Base-by-base conservation (phyloP, 768 basidiomycete genomes). In the Mycena galericulata region DNA sequence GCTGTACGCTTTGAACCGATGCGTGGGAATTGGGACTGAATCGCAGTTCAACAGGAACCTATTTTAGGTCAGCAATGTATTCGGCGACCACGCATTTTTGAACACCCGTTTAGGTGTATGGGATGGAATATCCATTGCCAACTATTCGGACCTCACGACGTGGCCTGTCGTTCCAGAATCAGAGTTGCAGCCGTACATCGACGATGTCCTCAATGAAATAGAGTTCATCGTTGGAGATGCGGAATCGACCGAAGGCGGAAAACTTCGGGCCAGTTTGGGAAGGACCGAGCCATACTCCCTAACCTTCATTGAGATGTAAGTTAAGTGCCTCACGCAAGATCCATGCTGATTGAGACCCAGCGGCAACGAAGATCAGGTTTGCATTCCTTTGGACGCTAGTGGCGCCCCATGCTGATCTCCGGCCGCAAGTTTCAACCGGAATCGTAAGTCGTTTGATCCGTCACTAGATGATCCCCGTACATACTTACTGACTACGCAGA, bases 181-280 rank as follows among this genome's bases (percentile, higher is more conserved):
- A 34, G 66, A 67, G 14, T 20, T 67, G 36, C 66, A 67, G 18
- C 66, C 66, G 8, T 67, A 67, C 27, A 55, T 67, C n/a, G 66
- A 67, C 27, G 78, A 79, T 56, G 79, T 75, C 15, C 72, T 80
- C 56, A 74, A 79, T 54, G 77, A 86, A 78, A 85, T 89, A 46
- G 86, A 89, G 74, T 90, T 88, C 70, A 85, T 86, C 27, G 79
- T 86, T 4, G 89, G 88, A 12, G 82, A 88, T 63, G 72, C 84
- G 6, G 71, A 79, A 29, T 83, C 79, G 22, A 86, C 83, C 18
- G 73, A 80, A 61, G 76, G 77, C 12, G 81, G 79, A 67, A 72
- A 77, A 45, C 65, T 85, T 36, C 83, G 88, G 4, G 85, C 88
- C 18, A 86, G 85, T 22, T 75, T 87, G 6, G 88, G 89, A n/a